Percentiles rank a stretch among this genome's conserved stretches.
Evolutionary conservation across 2,329 filamentous ascomycete species (phyloP).

Genomic region (Neoscytalidium dimidiatum): DNA sequence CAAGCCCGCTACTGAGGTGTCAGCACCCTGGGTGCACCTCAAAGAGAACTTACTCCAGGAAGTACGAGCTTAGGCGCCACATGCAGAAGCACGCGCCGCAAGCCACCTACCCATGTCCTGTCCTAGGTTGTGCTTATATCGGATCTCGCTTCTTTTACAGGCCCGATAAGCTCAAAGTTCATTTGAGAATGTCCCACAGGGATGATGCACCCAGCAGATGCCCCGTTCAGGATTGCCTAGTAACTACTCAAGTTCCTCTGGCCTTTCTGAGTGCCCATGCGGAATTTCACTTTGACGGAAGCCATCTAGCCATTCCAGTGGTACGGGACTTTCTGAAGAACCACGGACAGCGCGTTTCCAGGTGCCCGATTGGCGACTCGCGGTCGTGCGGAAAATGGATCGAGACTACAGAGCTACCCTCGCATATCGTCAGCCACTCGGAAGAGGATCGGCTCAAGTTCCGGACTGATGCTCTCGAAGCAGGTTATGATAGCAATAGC

Average conservation of each 20-base stretch:
- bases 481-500: conserved; percentile 15
- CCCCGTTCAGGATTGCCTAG: not conserved
- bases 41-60: not conserved
- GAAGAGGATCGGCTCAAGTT: not conserved
- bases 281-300: not conserved
- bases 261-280: not conserved
- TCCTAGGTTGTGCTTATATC: not conserved
- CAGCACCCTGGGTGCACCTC: not conserved
- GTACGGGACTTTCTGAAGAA: not conserved
- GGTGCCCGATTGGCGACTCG: not conserved
- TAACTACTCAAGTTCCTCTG: not conserved
- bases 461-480: not conserved
- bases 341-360: not conserved
- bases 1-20: not conserved
- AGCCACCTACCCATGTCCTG: not conserved
- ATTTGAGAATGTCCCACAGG: not conserved
- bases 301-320: not conserved
- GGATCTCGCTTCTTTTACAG: not conserved
- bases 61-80: not conserved
- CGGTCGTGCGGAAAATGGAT: not conserved
- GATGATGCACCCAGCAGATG: not conserved
- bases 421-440: not conserved
- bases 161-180: not conserved
- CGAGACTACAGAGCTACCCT: not conserved
- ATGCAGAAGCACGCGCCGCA: not conserved